Evolutionary conservation across 129 eudicot species (phyloP).

Genomic region (Lactuca saligna): DNA sequence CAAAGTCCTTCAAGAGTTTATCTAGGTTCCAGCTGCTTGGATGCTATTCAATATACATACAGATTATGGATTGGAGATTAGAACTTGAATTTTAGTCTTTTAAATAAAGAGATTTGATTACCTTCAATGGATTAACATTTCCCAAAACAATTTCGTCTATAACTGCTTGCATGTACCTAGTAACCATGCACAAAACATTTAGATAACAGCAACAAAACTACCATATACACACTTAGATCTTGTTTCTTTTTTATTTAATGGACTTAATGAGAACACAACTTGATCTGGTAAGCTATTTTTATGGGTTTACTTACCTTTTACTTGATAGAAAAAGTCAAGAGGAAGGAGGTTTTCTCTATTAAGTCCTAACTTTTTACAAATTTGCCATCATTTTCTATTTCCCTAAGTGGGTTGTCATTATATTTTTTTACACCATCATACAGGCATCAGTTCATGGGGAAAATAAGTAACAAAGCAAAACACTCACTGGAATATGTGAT

Average conservation of each 20-base stretch:
- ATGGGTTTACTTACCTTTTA: too few species aligned
- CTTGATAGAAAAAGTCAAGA: too few species aligned
- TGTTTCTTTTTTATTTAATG: too few species aligned
- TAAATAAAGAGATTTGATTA: slow-evolving; percentile 28
- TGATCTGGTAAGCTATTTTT: too few species aligned
- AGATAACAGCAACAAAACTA: neutral
- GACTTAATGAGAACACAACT: too few species aligned
- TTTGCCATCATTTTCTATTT: too few species aligned
- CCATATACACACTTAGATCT: too few species aligned
- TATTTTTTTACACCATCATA: too few species aligned
- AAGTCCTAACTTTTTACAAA: too few species aligned
- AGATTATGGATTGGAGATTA: neutral
- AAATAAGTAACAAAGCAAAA: neutral
- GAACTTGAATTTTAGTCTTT: slow-evolving; percentile 3
- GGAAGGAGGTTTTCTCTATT: too few species aligned
- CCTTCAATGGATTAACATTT: slow-evolving; percentile 77
- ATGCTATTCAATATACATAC: slow-evolving; percentile 44
- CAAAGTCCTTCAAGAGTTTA: slow-evolving; percentile 67
- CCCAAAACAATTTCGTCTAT: slow-evolving; percentile 73
- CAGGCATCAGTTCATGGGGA: too few species aligned
- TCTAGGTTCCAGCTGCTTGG: slow-evolving; percentile 76
- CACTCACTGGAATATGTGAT: slow-evolving; percentile 84
- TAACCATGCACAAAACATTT: slow-evolving; percentile 19
- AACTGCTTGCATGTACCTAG: slow-evolving; percentile 99
- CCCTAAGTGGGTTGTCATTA: too few species aligned